Conservation (phyloP, 306 rosid species). For the Adenanthera pavonina region DNA sequence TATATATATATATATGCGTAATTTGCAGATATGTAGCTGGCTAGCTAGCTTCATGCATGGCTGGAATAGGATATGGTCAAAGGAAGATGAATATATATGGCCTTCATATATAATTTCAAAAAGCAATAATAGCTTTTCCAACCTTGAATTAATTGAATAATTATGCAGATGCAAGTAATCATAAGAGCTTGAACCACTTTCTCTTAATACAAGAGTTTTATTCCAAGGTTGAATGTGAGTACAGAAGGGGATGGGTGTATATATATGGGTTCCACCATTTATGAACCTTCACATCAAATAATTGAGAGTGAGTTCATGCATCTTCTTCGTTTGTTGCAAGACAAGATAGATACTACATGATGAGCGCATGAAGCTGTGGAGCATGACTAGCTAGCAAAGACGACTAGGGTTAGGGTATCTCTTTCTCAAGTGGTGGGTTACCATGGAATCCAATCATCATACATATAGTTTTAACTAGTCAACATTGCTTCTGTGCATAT, state of each 20-base stretch:
- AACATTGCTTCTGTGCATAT: no score
- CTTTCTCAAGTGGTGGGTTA: background rate
- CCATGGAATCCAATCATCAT: background rate
- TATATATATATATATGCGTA: no score
- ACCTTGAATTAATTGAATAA: no score
- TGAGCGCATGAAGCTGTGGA: background rate
- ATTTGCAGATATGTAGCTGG: no score
- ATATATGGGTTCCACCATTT: background rate
- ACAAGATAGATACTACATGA: background rate
- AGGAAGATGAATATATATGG: background rate
- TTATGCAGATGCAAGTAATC: background rate
- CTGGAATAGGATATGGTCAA: background rate
- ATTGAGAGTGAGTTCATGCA: conserved; percentile 27
- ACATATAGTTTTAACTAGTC: no score
- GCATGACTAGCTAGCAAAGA: background rate
- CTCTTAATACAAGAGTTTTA: background rate
- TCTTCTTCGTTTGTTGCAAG: background rate
- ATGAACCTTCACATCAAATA: conserved; percentile 14
- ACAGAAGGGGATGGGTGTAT: background rate
- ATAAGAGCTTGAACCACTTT: background rate
- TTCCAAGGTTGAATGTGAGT: no score
- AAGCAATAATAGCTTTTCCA: background rate
- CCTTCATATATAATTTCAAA: background rate
- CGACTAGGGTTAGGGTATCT: background rate
- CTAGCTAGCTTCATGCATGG: background rate